Conservation (phyloP, 1,284 basidiomycete species). For the Moesziomyces sp. region DNA sequence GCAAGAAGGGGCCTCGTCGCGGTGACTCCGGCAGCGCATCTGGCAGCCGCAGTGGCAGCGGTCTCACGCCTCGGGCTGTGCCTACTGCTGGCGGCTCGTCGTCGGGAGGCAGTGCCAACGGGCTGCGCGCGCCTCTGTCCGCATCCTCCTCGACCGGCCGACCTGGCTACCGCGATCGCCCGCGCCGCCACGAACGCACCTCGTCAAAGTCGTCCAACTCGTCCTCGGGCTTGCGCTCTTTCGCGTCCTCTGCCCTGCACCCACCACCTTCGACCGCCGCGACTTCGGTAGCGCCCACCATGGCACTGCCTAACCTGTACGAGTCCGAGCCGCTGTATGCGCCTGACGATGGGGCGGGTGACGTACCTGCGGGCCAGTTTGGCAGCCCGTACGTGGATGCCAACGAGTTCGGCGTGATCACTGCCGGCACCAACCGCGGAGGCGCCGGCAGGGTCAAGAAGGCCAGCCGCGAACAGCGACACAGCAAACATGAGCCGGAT, state of each 20-base stretch:
- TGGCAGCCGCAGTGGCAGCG: slow-evolving; percentile 28
- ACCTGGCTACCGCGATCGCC: slow-evolving; percentile 46
- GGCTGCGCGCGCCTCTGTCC: slow-evolving; percentile 1
- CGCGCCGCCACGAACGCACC: slow-evolving; percentile 51
- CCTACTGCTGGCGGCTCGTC: slow-evolving; percentile 19
- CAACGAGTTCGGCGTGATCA: slow-evolving; percentile 39
- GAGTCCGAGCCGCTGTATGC: slow-evolving; percentile 26
- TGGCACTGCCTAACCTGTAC: slow-evolving; percentile 33
- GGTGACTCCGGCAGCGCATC: slow-evolving; percentile 15
- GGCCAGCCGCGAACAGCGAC: slow-evolving; percentile 32
- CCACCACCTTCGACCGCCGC: slow-evolving; percentile 13
- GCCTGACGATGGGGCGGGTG: background rate
- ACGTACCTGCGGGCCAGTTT: slow-evolving; percentile 9
- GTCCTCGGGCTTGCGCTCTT: slow-evolving; percentile 30
- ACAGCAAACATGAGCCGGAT: slow-evolving; percentile 2
- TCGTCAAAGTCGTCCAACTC: slow-evolving; percentile 34
- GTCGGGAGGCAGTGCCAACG: slow-evolving; percentile 30
- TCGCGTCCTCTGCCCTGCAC: slow-evolving; percentile 10
- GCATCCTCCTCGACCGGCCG: slow-evolving; percentile 18
- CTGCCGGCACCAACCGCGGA: slow-evolving; percentile 27
- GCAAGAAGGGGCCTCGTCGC: slow-evolving; percentile 21
- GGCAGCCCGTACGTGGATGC: slow-evolving; percentile 28
- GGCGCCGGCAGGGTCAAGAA: slow-evolving; percentile 33
- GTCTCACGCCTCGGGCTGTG: slow-evolving; percentile 9
- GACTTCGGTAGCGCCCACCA: slow-evolving; percentile 11